A percentile compares a stretch with the other conserved stretches of the same genome.
phyloP scores from a whole-genome alignment of 108 stramenopile genomes.

The Cyclotella distinguenda region DNA sequence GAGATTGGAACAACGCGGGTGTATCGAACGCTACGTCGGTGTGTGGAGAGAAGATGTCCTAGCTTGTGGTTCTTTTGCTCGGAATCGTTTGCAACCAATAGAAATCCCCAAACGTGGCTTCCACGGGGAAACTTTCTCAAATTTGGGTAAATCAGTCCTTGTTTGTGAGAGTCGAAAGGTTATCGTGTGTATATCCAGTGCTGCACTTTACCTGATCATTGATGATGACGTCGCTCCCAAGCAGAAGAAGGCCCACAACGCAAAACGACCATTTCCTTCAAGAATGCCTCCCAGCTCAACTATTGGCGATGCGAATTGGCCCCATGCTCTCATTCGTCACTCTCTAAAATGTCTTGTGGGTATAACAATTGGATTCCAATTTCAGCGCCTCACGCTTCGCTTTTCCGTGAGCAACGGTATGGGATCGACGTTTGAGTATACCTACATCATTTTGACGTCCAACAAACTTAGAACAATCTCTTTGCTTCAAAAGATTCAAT shows the following conservation, averaged over 20 bases:
- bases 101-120: constrained; percentile 58
- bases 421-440: constrained; percentile 53
- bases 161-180: constrained; percentile 69
- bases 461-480: constrained; percentile 68
- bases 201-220: constrained; percentile 67
- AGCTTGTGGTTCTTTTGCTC: constrained; percentile 71
- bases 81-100: constrained; percentile 56
- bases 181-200: constrained; percentile 60
- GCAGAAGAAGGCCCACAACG: constrained; percentile 3
- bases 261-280: constrained; percentile 59
- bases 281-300: constrained; percentile 55
- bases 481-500: constrained; percentile 70
- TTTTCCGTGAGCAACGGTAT: constrained; percentile 54
- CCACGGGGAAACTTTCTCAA: constrained; percentile 63
- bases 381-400: constrained; percentile 74
- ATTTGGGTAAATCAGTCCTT: constrained; percentile 38
- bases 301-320: constrained; percentile 73
- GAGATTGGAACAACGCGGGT: constrained; percentile 15
- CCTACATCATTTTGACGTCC: constrained; percentile 68
- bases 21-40: constrained; percentile 60
- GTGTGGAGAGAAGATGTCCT: constrained; percentile 78
- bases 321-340: constrained; percentile 77
- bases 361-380: constrained; percentile 83
- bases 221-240: constrained; percentile 54
- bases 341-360: constrained; percentile 52